Conservation (phyloP, 148 eudicot genomes). For the Euryodendron excelsum region DNA sequence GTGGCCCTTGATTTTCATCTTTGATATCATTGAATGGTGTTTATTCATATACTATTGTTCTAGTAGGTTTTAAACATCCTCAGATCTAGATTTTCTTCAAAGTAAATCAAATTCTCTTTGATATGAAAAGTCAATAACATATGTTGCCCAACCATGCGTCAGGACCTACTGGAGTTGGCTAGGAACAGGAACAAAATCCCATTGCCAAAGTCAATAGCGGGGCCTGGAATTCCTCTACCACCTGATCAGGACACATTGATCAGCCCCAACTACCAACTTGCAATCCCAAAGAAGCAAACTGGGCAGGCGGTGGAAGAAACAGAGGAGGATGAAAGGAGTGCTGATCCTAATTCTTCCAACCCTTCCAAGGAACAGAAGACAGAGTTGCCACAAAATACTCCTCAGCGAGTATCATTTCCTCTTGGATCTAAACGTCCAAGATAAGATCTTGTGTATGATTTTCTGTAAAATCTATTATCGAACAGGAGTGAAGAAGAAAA, state of each 20-base stretch:
- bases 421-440: conserved; percentile 59
- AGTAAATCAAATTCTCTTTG: neutral
- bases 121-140: neutral
- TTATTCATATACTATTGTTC: neutral
- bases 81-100: neutral
- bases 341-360: conserved; percentile 46
- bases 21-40: neutral
- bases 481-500: neutral
- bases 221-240: conserved; percentile 71
- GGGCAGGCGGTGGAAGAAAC: conserved; percentile 56
- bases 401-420: conserved; percentile 76
- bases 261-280: conserved; percentile 74
- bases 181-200: conserved; percentile 78
- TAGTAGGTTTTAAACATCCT: neutral
- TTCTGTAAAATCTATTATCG: neutral
- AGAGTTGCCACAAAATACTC: conserved; percentile 43
- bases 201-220: conserved; percentile 54
- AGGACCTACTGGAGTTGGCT: conserved; percentile 85
- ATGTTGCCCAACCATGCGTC: neutral
- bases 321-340: conserved; percentile 56
- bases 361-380: conserved; percentile 55
- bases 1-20: neutral
- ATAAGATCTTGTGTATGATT: conserved; percentile 1
- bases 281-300: conserved; percentile 48
- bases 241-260: conserved; percentile 83